A percentile compares a stretch with the other conserved stretches of the same genome.
These are phyloP conservation scores for Oryza officinalis DNA, from an alignment of 176 grass and related monocot genomes.

Conservation along the genomic window DNA sequence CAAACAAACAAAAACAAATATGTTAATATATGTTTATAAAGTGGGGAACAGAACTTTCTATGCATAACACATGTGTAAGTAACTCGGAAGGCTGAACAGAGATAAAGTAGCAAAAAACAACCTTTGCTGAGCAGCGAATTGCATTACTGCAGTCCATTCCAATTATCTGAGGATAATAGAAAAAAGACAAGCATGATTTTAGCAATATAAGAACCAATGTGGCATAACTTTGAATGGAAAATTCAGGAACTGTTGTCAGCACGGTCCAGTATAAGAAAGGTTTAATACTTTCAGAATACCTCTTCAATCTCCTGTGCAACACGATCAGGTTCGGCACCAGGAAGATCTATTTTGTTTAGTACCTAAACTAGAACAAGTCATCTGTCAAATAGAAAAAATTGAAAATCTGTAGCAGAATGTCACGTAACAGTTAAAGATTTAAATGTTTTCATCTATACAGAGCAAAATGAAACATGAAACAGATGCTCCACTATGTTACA, in stretches of 20 bases:
- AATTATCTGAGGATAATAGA: conserved; percentile 66
- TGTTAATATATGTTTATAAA: conserved; percentile 26
- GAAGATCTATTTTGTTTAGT: conserved; percentile 99
- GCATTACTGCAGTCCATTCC: conserved; percentile 90
- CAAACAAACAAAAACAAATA: background rate
- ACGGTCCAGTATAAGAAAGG: conserved; percentile 6
- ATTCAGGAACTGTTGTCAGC: background rate
- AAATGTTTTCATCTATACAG: background rate
- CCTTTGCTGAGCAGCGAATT: conserved; percentile 97
- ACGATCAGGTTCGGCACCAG: conserved; percentile 93
- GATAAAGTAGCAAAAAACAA: conserved; percentile 39
- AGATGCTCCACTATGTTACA: background rate
- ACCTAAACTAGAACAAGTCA: conserved; percentile 60
- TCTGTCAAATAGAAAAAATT: conserved; percentile 31
- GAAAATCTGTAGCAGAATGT: conserved; percentile 26
- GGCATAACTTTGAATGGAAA: background rate
- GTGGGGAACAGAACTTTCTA: background rate
- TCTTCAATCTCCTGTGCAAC: conserved; percentile 88
- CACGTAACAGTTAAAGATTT: conserved; percentile 6
- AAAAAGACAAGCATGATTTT: background rate
- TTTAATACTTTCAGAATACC: conserved; percentile 47
- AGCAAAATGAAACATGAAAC: conserved; percentile 31
- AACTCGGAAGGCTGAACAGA: background rate
- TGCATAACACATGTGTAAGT: background rate
- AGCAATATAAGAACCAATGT: conserved; percentile 11